Evolutionary conservation across 352 stramenopile species (phyloP).

Genomic region (Pythium sp.): DNA sequence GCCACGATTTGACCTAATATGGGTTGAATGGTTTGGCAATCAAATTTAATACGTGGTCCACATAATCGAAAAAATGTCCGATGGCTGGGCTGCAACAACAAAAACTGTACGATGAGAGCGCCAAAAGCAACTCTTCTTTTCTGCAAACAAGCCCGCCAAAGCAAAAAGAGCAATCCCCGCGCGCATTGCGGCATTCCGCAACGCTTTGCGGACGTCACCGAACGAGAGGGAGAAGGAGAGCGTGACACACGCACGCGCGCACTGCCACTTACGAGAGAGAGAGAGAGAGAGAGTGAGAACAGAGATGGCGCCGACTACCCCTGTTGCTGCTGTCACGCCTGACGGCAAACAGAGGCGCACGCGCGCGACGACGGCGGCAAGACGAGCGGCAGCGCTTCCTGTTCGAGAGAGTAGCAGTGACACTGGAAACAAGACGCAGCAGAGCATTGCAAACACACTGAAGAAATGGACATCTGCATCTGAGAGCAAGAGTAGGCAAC

Average conservation of each 20-base stretch:
- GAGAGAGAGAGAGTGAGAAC: background rate
- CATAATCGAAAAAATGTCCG: too few species aligned
- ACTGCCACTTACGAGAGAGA: background rate
- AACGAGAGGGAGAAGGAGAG: background rate
- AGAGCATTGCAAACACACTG: background rate
- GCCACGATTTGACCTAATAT: too few species aligned
- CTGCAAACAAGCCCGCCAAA: background rate
- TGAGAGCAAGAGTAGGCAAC: background rate
- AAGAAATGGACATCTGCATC: background rate
- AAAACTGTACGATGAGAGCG: background rate
- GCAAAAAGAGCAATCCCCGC: background rate
- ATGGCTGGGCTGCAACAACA: too few species aligned
- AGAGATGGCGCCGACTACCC: background rate
- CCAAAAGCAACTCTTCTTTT: background rate
- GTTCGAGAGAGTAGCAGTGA: background rate
- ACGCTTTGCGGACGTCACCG: background rate
- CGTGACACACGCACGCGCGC: background rate
- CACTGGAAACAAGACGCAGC: background rate
- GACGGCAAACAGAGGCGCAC: conserved; percentile 11
- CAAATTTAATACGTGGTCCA: too few species aligned
- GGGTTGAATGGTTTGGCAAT: too few species aligned
- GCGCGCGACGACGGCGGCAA: conserved; percentile 13
- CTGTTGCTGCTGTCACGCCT: background rate
- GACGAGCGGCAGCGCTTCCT: conserved; percentile 2
- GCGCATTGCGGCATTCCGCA: background rate